Base-by-base conservation (phyloP, 345 rosid species). In the Rhizophora apiculata region DNA sequence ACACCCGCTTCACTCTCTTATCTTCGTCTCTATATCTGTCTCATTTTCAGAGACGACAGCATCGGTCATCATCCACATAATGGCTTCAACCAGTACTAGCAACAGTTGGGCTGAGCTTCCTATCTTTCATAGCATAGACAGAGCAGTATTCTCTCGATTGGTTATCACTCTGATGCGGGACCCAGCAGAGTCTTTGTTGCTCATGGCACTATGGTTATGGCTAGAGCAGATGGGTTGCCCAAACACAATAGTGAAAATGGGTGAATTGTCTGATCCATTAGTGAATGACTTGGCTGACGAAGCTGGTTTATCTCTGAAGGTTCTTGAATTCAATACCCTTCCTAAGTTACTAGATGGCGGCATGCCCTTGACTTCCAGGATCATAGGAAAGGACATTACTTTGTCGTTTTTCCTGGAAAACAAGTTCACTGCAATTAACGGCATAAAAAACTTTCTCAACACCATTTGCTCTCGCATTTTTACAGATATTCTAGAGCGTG, bases 191-290 rank as follows among this genome's bases (percentile, higher is more conserved):
- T 80, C 82, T 64, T 24, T 85, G 0, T 56, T 82, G 0, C 69
- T 82, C 63, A 68, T 85, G 71, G 82, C 88, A 6, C 18, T 66
- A 2, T 85, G 88, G 88, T 64, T 85, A n/a, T 82, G 84, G 84
- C 73, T 85, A 1, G 86, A 85, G 68, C 77, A 80, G 9, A 64
- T 24, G n/a, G 80, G 80, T 16, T 85, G 63, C 29, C 83, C 86
- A 4, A 82, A 74, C 32, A 26, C 82, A 15, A 22, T 78, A 3
- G 21, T 10, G 8, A 75, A 73, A 68, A 76, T 80, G 76, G 48
- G n/a, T 20, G 20, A 11, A 20, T 68, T 82, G 0, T 32, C 78
- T 0, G 64, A 78, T 66, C 29, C 74, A 9, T 8, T 82, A 30
- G 34, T 85, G 63, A 70, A 72, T 54, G 22, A 52, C 19, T 34